Conservation (phyloP, 176 grass and related monocot genomes). For the Bothriochloa decipiens region DNA sequence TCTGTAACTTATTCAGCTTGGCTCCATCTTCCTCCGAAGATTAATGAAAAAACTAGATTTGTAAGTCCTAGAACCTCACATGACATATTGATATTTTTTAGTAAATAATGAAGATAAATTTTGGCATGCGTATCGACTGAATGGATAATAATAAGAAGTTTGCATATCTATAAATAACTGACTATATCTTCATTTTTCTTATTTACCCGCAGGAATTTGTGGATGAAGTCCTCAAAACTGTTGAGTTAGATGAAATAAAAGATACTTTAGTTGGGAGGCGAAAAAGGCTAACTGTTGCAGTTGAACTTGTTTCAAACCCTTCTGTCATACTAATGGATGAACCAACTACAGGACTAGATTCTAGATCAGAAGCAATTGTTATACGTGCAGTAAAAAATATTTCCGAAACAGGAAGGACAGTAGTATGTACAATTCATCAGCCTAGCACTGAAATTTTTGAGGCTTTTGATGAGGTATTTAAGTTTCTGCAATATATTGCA, state of each 20-base stretch:
- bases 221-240: conserved; percentile 61
- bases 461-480: conserved; percentile 65
- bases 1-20: conserved; percentile 66
- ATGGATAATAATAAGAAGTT: too few species aligned
- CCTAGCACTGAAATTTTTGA: conserved; percentile 62
- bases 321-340: conserved; percentile 73
- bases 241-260: conserved; percentile 63
- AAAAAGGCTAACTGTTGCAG: conserved; percentile 62
- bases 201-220: conserved; percentile 49
- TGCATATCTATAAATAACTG: too few species aligned
- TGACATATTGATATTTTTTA: not conserved
- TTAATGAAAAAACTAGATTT: conserved; percentile 41
- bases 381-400: too few species aligned
- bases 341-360: conserved; percentile 62
- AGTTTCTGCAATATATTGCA: too few species aligned
- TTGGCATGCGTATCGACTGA: too few species aligned
- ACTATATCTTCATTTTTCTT: not conserved
- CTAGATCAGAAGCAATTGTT: conserved; percentile 35
- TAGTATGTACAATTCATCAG: conserved; percentile 71
- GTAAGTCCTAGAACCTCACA: conserved; percentile 18
- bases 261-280: conserved; percentile 53
- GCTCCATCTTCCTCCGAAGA: conserved; percentile 50
- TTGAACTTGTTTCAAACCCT: conserved; percentile 66
- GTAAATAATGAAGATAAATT: not conserved
- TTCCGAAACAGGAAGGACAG: conserved; percentile 58